Evolutionary conservation across 768 basidiomycete genomes (phyloP), one percentile per base, ranked within the genome.

Genomic region (Rhodotorula kratochvilovae): DNA sequence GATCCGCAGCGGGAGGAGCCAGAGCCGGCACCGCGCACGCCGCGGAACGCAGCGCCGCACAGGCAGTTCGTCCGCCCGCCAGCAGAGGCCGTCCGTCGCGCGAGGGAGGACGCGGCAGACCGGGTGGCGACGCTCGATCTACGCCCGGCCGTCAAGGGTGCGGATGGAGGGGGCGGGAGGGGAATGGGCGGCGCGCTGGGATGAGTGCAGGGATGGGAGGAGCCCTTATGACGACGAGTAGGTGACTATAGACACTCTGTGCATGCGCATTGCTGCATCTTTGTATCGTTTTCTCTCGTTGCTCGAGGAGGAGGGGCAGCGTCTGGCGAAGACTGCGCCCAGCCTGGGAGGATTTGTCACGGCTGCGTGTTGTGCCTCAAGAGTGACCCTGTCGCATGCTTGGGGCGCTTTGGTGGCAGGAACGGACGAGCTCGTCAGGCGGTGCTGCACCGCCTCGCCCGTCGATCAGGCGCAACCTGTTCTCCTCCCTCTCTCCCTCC

Each of bases 41-140:
- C 46, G 55, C 55, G 15, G 15, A 12, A 5, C 33, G 29, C n/a
- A 2, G 13, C 33, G 19, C 33, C 33, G 31, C 53, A 29, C 53
- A 33, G 33, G 33, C 19, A 21, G 31, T 23, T 63, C 11, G 61
- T 70, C 29, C 36, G 69, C 33, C 69, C 60, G 36, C 57, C 53
- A 33, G 60, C 57, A 31, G 70, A 71, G 23, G 64, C 62, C 55
- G 4, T 71, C 27, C 64, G 60, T 53, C 17, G 33, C 23, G 69
- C 63, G 35, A 56, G 42, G 58, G 48, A 53, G 54, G 33, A 29
- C 21, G 54, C 54, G 10, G 54, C 17, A 21, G 2, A 35, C 4
- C 10, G 10, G 1, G 19, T 35, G 15, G 23, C 33, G 17, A 31
- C 54, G 23, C 8, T 55, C 19, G n/a, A 53, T 3, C 12, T n/a